Conservation (phyloP, 805 yeast genomes). For the Wickerhamiella siamensis region DNA sequence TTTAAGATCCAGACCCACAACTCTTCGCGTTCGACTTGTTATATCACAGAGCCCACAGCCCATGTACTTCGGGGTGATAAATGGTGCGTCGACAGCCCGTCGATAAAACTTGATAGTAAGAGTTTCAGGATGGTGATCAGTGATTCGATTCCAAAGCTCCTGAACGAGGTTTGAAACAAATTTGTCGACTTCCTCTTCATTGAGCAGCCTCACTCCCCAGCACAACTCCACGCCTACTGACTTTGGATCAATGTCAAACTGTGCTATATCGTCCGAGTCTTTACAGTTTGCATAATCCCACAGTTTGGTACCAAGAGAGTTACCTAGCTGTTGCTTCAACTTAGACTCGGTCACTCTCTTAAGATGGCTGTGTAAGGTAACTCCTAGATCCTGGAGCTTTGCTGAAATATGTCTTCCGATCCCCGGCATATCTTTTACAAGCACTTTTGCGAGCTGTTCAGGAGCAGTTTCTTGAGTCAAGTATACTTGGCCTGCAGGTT, state of each 20-base stretch:
- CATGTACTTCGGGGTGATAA: constrained; percentile 60
- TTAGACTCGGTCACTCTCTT: constrained; percentile 24
- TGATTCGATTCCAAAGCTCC: constrained; percentile 45
- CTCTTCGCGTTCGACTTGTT: constrained; percentile 38
- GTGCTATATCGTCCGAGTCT: constrained; percentile 40
- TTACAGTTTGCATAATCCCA: constrained; percentile 47
- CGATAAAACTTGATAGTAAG: constrained; percentile 47
- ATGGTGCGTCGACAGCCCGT: constrained; percentile 52
- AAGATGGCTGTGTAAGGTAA: not conserved
- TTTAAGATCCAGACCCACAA: constrained; percentile 46
- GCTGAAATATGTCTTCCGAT: constrained; percentile 29
- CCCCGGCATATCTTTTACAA: constrained; percentile 31
- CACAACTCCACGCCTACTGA: constrained; percentile 79
- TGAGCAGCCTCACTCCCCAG: constrained; percentile 73
- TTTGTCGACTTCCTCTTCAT: constrained; percentile 42
- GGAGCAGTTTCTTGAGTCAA: constrained; percentile 28
- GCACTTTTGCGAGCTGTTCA: constrained; percentile 19
- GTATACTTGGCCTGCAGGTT: constrained; percentile 55
- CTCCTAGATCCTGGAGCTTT: constrained; percentile 30
- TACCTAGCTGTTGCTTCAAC: constrained; percentile 43
- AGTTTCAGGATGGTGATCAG: constrained; percentile 35
- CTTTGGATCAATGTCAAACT: constrained; percentile 37
- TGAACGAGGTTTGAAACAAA: constrained; percentile 45
- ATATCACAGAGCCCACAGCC: constrained; percentile 78
- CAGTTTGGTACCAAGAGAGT: constrained; percentile 53